phyloP scores from a whole-genome alignment of 2,329 filamentous ascomycete genomes.

The Neopestalotiopsis clavispora region DNA sequence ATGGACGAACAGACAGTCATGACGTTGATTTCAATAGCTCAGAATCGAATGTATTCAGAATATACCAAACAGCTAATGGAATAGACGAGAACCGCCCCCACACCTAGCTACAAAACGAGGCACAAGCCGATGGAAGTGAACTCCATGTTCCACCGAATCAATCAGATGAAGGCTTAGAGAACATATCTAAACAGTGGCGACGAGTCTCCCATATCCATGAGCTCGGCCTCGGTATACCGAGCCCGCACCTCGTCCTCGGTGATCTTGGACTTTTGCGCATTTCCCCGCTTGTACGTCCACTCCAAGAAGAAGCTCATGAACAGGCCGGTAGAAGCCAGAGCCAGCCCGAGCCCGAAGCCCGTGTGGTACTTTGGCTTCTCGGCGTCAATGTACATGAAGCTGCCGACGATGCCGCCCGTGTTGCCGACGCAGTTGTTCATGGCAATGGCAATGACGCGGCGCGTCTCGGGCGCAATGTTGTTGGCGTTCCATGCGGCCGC shows the following conservation, averaged over 20 bases:
- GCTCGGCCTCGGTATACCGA: slow-evolving; percentile 19
- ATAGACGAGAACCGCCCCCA: too few species aligned
- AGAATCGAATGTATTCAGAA: too few species aligned
- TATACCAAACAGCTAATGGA: too few species aligned
- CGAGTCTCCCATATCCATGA: slow-evolving; percentile 23
- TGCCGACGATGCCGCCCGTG: slow-evolving; percentile 45
- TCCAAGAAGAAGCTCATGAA: slow-evolving; percentile 36
- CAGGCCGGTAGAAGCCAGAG: slow-evolving; percentile 35
- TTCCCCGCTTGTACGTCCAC: slow-evolving; percentile 22
- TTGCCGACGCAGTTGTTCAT: slow-evolving; percentile 44
- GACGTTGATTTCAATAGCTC: too few species aligned
- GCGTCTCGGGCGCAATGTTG: slow-evolving; percentile 57
- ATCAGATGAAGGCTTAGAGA: neutral
- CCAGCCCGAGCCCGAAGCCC: slow-evolving; percentile 39
- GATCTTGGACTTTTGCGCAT: slow-evolving; percentile 16
- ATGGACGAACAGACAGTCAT: too few species aligned
- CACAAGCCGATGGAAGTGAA: too few species aligned
- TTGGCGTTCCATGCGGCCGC: slow-evolving; percentile 73
- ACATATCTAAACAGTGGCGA: slow-evolving; percentile 21
- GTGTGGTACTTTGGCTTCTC: slow-evolving; percentile 40
- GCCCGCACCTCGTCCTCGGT: slow-evolving; percentile 16
- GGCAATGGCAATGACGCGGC: slow-evolving; percentile 43
- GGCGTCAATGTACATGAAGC: slow-evolving; percentile 41
- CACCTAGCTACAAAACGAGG: too few species aligned
- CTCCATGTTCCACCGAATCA: neutral